Base-by-base conservation (phyloP, 805 yeast species). In the Pichia sporocuriosa region DNA sequence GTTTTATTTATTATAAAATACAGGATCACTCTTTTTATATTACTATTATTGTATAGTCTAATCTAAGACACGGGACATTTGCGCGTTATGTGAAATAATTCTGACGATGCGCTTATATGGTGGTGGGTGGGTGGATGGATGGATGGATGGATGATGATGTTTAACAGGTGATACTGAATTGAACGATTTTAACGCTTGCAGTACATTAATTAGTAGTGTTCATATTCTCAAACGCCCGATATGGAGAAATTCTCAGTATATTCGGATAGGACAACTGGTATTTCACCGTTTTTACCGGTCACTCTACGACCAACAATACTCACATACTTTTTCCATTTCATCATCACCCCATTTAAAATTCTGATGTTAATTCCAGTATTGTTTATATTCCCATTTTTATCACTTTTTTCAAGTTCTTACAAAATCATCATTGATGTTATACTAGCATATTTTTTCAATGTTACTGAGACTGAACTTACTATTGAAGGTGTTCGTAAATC, bases 231-330 rank as follows among this genome's bases (percentile, higher is more conserved):
- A 27, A n/a, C 11, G 24, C 2, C 10, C 8, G 41, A 9, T 10
- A 83, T 88, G 96, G 95, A 84, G 63, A 81, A 84, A 62, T 88
- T 77, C 63, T 79, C 93, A 21, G 72, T 73, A 46, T 87, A 84
- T 81, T 73, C 96, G 61, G 96, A 87, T 57, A 84, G 79, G 47
- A 93, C 90, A 4, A 88, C 96, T 1, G 96, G 96, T n/a, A 84
- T 88, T 27, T 81, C 95, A 0, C 96, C 96, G 3, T 87, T 86
- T 51, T 67, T 83, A 64, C 95, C 95, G 1, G 50, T 58, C 0
- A 51, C 63, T n/a, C 13, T 44, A 6, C 48, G 49, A n/a, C 65
- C 48, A 23, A 44, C 46, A 3, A 11, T 35, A 7, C 29, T 31
- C 3, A 41, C 45, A 2, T 36, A 35, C 12, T 13, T 50, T 3